These are phyloP conservation scores for Cystobasidium pallidum DNA, from an alignment of 1,284 basidiomycete species.

Conservation along the genomic window DNA sequence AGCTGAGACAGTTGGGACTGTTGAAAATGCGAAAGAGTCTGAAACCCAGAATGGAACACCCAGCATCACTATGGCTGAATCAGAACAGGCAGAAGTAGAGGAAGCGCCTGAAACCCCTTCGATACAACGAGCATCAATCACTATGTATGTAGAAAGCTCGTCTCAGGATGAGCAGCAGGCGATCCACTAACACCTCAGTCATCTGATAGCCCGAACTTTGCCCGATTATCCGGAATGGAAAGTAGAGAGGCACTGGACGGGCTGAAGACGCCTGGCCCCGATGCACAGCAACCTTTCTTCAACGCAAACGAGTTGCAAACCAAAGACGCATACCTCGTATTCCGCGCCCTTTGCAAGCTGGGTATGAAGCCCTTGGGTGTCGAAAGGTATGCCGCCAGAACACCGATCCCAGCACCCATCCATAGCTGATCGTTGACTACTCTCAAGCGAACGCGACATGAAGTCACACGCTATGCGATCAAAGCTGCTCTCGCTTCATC, in stretches of 20 bases:
- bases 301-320: constrained; percentile 64
- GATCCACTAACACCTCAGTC: neutral
- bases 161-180: neutral
- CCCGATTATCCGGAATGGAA: neutral
- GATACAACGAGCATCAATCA: neutral
- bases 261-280: constrained; percentile 39
- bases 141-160: neutral
- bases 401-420: neutral
- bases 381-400: constrained; percentile 69
- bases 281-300: constrained; percentile 35
- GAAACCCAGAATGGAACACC: neutral
- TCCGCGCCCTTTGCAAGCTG: constrained; percentile 90
- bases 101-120: neutral
- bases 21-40: neutral
- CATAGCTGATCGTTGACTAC: neutral
- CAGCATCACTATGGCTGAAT: neutral
- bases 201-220: neutral
- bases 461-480: constrained; percentile 95
- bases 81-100: constrained; percentile 4
- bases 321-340: constrained; percentile 95
- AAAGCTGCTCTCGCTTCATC: constrained; percentile 86
- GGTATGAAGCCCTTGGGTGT: constrained; percentile 95
- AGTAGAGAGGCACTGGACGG: constrained; percentile 30
- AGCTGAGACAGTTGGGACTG: neutral
- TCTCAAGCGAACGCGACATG: constrained; percentile 78